phyloP scores from a whole-genome alignment of 1,284 basidiomycete species.

The Ustilago curta region DNA sequence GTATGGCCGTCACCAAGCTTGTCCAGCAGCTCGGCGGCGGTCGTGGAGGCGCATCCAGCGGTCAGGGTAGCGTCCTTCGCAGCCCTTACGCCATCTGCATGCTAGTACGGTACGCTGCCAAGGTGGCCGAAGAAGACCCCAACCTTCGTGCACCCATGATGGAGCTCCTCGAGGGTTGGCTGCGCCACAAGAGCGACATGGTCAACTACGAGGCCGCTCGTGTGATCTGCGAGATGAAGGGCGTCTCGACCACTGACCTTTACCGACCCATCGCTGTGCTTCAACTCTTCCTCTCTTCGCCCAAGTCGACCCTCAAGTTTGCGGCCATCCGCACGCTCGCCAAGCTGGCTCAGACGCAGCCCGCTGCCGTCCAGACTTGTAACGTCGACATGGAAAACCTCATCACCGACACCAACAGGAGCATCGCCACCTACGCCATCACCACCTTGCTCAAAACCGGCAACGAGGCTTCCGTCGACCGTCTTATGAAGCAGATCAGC shows the following conservation, averaged over 20 bases:
- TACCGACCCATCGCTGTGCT: slow-evolving; percentile 79
- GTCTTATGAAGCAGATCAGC: slow-evolving; percentile 99
- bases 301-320: slow-evolving; percentile 83
- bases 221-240: slow-evolving; percentile 95
- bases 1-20: slow-evolving; percentile 99
- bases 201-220: slow-evolving; percentile 99
- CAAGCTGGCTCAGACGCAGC: slow-evolving; percentile 78
- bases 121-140: slow-evolving; percentile 97
- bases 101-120: slow-evolving; percentile 96
- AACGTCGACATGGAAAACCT: slow-evolving; percentile 98
- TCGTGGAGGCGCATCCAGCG: slow-evolving; percentile 75
- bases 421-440: slow-evolving; percentile 98
- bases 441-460: slow-evolving; percentile 99
- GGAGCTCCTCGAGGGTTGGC: slow-evolving; percentile 92
- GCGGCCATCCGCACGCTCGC: slow-evolving; percentile 96
- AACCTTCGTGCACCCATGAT: slow-evolving; percentile 75
- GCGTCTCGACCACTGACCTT: slow-evolving; percentile 81
- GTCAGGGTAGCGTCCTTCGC: slow-evolving; percentile 82
- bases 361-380: slow-evolving; percentile 89
- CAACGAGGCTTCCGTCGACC: slow-evolving; percentile 97
- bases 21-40: slow-evolving; percentile 80
- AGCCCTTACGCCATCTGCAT: slow-evolving; percentile 99
- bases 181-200: slow-evolving; percentile 99
- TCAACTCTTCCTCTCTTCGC: slow-evolving; percentile 68
- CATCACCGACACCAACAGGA: slow-evolving; percentile 94